Conservation (phyloP, 2,329 filamentous ascomycete genomes). For the Boeremia exigua region DNA sequence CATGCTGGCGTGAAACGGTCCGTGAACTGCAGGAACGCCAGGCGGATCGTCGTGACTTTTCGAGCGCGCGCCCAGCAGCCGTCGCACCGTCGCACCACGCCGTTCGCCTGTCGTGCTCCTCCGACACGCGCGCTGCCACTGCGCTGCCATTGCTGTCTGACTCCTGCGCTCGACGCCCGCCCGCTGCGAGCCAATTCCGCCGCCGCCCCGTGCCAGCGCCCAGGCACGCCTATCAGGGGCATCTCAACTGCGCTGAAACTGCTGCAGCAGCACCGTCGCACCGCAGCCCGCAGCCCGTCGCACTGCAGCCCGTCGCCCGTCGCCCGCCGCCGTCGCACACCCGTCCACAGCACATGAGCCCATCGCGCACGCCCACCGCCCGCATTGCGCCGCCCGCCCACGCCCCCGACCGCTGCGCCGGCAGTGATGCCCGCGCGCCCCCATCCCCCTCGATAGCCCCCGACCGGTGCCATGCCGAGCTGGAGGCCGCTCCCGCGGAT, state of each 20-base stretch:
- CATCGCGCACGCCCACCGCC: no score
- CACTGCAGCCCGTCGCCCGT: neutral
- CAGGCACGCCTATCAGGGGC: slow-evolving; percentile 11
- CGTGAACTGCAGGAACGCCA: slow-evolving; percentile 4
- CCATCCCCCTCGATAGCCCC: slow-evolving; percentile 38
- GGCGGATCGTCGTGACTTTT: neutral
- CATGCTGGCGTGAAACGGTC: neutral
- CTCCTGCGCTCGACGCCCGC: neutral
- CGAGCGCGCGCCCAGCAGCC: neutral
- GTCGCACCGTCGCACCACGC: neutral
- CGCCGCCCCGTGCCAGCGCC: slow-evolving; percentile 1
- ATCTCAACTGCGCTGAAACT: neutral
- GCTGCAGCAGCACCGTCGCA: neutral
- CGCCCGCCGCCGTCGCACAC: no score
- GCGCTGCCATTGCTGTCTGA: slow-evolving; percentile 1
- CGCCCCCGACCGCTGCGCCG: slow-evolving; percentile 1
- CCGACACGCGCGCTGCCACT: neutral
- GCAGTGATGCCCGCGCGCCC: slow-evolving; percentile 44
- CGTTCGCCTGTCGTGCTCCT: neutral
- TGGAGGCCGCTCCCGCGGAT: slow-evolving; percentile 97
- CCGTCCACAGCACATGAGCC: neutral
- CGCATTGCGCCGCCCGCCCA: no score
- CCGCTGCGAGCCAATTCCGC: slow-evolving; percentile 7
- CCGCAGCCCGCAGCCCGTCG: neutral
- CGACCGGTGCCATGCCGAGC: slow-evolving; percentile 55